Evolutionary conservation across 352 stramenopile genomes (phyloP), one percentile per base, ranked within the genome.

Genomic region (Phytophthora macrochlamydospora): DNA sequence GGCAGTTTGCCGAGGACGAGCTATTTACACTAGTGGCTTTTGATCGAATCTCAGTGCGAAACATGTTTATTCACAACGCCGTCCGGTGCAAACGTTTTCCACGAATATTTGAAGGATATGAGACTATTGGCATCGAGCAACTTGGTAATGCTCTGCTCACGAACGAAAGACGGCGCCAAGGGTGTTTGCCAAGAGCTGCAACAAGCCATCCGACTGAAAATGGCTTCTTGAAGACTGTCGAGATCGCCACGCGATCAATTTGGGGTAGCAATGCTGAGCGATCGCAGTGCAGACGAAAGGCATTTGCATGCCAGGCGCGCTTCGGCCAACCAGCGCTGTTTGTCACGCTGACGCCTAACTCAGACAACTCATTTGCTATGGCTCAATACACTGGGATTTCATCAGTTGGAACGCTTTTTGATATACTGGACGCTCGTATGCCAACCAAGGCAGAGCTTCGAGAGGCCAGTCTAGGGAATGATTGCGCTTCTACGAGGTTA

Each of bases 1-100:
- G 61, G 1, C 46, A 38, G 28, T 69, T 69, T 50, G 61, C 54
- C 4, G 53, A 69, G 24, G 18, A 69, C 43, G 53, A 63, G 48
- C 38, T 62, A 1, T 69, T 69, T 45, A 32, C 37, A 30, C 38
- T 69, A 48, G 31, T 58, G 1, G 56, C 46, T 3, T 69, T 69
- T 30, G 54, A 63, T 24, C 29, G 38, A 2, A 32, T 69, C 31
- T 62, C 61, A 4, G 12, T 59, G 53, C 38, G 28, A 24, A 56
- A 56, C 9, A 65, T 69, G 61, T 63, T 52, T 24, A 49, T 29
- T 32, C 30, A 59, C 5, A 58, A 44, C 38, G 11, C 30, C 7
- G 7, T 65, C 2, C 40, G 32, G 2, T 65, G 50, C 2, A 33
- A 66, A 38, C 42, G 59, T 0, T 58, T 48, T 32, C 57, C 57